These are phyloP conservation scores for Hawksworthiomyces lignivorus DNA, from an alignment of 2,329 filamentous ascomycete genomes.

Conservation along the genomic window DNA sequence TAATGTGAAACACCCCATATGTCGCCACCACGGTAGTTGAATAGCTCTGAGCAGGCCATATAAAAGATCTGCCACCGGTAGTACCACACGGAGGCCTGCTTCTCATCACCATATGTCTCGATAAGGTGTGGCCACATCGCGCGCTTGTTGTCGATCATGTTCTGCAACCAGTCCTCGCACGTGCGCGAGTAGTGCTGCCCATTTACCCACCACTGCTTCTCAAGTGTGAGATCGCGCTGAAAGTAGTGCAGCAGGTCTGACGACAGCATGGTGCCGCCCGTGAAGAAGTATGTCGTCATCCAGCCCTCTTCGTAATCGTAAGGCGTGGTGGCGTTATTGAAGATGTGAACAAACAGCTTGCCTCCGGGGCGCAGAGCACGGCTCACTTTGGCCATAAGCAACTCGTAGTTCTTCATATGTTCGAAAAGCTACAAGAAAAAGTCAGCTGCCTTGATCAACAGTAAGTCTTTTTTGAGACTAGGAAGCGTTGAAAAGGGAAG, in stretches of 20 bases:
- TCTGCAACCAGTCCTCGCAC: conserved; percentile 60
- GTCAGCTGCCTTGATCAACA: too few relatives aligned
- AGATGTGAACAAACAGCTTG: conserved; percentile 64
- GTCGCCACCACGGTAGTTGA: conserved; percentile 57
- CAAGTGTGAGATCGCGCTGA: conserved; percentile 51
- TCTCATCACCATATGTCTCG: conserved; percentile 56
- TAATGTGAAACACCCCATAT: conserved; percentile 62
- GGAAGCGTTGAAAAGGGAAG: not conserved
- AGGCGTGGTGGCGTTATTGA: conserved; percentile 55
- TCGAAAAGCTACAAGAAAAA: conserved; percentile 71
- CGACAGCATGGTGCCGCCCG: conserved; percentile 63
- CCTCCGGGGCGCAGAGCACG: conserved; percentile 53
- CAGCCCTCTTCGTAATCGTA: conserved; percentile 66
- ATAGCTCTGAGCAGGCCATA: conserved; percentile 63
- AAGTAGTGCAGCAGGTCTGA: conserved; percentile 61
- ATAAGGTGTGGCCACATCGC: conserved; percentile 56
- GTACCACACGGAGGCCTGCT: conserved; percentile 54
- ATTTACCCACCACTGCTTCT: conserved; percentile 64
- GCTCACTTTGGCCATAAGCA: conserved; percentile 56
- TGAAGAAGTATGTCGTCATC: conserved; percentile 70
- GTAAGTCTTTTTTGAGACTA: too few relatives aligned
- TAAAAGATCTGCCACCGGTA: conserved; percentile 67
- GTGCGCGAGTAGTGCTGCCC: conserved; percentile 62
- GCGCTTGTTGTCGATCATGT: conserved; percentile 50
- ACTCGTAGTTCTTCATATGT: conserved; percentile 70